Evolutionary conservation across 495 filamentous ascomycete genomes (phyloP), one percentile per base, ranked within the genome.

Genomic region (Hypomontagnella monticulosa): DNA sequence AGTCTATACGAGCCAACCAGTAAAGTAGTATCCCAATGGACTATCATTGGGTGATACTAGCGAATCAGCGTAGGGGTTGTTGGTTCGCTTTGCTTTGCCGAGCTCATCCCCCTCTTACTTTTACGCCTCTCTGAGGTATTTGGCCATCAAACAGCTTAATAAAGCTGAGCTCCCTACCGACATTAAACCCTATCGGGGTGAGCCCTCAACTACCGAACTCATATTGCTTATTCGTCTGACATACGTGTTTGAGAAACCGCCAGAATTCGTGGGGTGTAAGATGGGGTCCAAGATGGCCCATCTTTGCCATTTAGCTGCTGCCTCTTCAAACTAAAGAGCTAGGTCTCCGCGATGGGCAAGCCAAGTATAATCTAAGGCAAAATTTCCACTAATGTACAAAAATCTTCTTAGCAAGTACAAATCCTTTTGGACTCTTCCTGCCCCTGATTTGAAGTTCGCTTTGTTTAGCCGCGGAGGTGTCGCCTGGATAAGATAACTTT

Each of bases 91-190:
- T 56, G 3, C 52, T 23, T 40, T 57, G 38, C 58, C 64, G 53
- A 62, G 58, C 57, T 54, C 53, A 58, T 55, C 64, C 51, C 16
- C 57, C 40, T 57, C 57, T 47, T 23, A 50, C 53, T 58, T 19
- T 33, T 57, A 12, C 47, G 38, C 57, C 33, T n/a, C 4, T 9
- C 44, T 53, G 41, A 67, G 46, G 44, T 56, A 53, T 61, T 57
- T 34, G 46, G 44, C 11, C 60, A 27, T 63, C 37, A 19, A 38
- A 56, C 36, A 43, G 36, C 44, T 34, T 19, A 12, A 32, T 37
- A 10, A 10, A n/a, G 14, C 20, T 53, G 10, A 30, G 42, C 43
- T 23, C 56, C 56, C 32, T 57, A 57, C 57, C 57, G 57, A 61
- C 14, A 5, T 37, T 33, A 19, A 14, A 42, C 18, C 30, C 34